Conservation (phyloP, 2,329 filamentous ascomycete species). For the Cryphonectria parasitica region DNA sequence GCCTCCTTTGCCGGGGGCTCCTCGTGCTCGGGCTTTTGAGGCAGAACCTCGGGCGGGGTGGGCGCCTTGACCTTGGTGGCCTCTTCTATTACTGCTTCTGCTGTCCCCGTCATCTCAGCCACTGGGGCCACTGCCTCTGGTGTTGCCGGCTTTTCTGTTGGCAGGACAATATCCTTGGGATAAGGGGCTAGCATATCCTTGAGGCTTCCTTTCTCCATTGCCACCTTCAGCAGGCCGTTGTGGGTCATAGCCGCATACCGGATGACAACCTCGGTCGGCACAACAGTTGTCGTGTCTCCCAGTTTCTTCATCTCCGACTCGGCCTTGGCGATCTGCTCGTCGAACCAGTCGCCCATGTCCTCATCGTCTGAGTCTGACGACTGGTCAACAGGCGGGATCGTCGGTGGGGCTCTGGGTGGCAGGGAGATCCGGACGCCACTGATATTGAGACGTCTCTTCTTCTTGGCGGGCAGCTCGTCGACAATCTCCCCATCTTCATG, state of each 20-base stretch:
- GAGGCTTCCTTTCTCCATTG: conserved; percentile 50
- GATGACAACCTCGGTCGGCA: conserved; percentile 48
- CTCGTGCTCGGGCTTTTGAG: conserved; percentile 30
- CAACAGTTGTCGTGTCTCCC: conserved; percentile 42
- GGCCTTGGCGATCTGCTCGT: conserved; percentile 55
- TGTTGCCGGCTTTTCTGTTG: conserved; percentile 24
- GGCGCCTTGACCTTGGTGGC: background rate
- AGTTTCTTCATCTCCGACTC: conserved; percentile 54
- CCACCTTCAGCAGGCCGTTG: conserved; percentile 52
- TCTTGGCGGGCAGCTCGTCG: conserved; percentile 28
- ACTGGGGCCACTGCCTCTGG: conserved; percentile 29
- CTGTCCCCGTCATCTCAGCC: conserved; percentile 32
- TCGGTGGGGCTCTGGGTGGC: conserved; percentile 41
- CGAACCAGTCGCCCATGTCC: conserved; percentile 61
- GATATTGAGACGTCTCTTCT: conserved; percentile 37
- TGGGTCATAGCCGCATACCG: conserved; percentile 54
- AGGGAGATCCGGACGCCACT: conserved; percentile 44
- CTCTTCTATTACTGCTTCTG: conserved; percentile 30
- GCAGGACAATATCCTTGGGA: conserved; percentile 39
- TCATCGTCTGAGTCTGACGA: conserved; percentile 63
- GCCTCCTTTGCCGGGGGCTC: background rate
- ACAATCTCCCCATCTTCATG: conserved; percentile 28
- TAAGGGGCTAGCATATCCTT: conserved; percentile 48
- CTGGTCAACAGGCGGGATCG: conserved; percentile 41
- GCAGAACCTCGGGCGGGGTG: background rate